These are phyloP conservation scores for Lipomyces japonicus DNA, from an alignment of 805 yeast genomes.

Conservation along the genomic window DNA sequence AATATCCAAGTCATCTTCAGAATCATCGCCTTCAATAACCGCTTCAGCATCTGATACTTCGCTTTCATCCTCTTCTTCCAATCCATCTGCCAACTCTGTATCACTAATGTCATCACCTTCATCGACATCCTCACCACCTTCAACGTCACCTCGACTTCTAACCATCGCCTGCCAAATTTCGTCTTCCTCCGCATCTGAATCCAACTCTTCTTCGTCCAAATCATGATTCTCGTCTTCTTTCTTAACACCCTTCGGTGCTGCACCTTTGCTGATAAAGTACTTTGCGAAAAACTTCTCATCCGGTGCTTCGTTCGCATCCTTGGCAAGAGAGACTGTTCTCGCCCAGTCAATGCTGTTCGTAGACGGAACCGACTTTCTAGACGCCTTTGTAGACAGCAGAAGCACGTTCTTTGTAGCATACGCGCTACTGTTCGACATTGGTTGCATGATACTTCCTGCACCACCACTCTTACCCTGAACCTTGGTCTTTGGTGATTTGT, in stretches of 20 bases:
- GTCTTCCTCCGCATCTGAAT: conserved; percentile 46
- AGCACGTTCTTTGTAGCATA: conserved; percentile 32
- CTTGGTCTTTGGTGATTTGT: conserved; percentile 83
- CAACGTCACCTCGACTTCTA: conserved; percentile 54
- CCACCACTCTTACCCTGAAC: conserved; percentile 44
- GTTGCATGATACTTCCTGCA: conserved; percentile 96
- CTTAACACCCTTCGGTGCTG: conserved; percentile 30
- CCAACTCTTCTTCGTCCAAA: conserved; percentile 35
- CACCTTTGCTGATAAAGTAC: conserved; percentile 33
- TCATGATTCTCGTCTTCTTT: conserved; percentile 35
- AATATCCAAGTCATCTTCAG: conserved; percentile 29
- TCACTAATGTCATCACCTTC: conserved; percentile 53
- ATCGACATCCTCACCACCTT: conserved; percentile 54
- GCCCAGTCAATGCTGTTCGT: conserved; percentile 86
- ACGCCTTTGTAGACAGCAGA: conserved; percentile 37
- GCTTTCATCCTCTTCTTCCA: conserved; percentile 74
- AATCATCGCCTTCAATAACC: conserved; percentile 38
- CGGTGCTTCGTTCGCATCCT: conserved; percentile 8
- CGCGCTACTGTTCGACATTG: conserved; percentile 52
- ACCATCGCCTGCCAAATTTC: conserved; percentile 80
- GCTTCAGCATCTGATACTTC: conserved; percentile 43
- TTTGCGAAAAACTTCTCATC: conserved; percentile 58
- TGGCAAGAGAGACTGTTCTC: conserved; percentile 55
- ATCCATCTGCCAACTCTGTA: conserved; percentile 61
- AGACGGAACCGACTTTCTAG: conserved; percentile 59